Base-by-base conservation (phyloP, 768 basidiomycete species). In the Auricularia heimuer region DNA sequence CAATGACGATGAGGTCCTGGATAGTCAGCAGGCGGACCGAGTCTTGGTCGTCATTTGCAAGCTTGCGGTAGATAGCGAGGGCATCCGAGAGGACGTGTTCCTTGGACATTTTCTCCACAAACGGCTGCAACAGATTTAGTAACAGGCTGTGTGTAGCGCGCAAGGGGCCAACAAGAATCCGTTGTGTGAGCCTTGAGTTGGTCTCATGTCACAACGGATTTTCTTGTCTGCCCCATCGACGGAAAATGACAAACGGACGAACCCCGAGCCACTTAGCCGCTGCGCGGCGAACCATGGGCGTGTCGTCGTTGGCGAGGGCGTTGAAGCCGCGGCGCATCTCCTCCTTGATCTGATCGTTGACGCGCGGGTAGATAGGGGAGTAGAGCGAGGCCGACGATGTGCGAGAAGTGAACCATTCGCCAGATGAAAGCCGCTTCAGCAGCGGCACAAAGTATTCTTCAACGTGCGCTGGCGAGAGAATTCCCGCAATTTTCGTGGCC, bases 401-500 rank as follows among this genome's bases (percentile, higher is more conserved):
- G 65, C 97, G 85, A 4, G 94, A 95, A 12, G 97, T 98, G 79
- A 98, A 98, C 97, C 97, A 99, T 77, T 98, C 96, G 65, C 95
- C 97, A 65, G 84, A 83, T 2, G 94, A 88, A 62, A 99, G 83
- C 63, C 94, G 86, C 72, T 88, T 90, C 65, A 98, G 75, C 64
- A 99, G 82, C 62, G 97, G 97, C 66, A 98, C 86, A 77, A 94
- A 96, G 75, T 85, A 85, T 72, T 91, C 86, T 77, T 98, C 94
- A 71, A 95, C 80, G 75, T 95, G 92, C 16, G 81, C 71, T 63
- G 88, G 82, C 29, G 88, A 89, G 56, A 99, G 82, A 61, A 90
- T 83, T 61, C 78, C 79, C 62, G 92, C 87, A 69, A 98, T 82
- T 78, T 94, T 94, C 67, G 93, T 89, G 75, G 98, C 93, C 54